These are phyloP conservation scores for Cercospora canescens DNA, from an alignment of 2,329 filamentous ascomycete genomes.

Conservation along the genomic window DNA sequence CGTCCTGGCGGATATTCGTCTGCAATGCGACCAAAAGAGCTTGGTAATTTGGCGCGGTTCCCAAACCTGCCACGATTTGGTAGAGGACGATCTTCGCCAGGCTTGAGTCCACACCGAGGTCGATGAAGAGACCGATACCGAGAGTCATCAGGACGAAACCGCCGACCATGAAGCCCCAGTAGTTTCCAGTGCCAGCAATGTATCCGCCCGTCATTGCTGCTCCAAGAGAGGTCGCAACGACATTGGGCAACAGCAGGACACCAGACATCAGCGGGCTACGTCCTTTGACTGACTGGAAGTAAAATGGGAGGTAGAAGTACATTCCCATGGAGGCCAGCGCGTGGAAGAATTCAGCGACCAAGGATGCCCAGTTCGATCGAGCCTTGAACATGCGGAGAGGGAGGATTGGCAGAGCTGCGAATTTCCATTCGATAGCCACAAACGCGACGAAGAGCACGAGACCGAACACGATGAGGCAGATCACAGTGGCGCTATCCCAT, in stretches of 20 bases:
- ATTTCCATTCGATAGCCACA: background rate
- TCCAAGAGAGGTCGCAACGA: background rate
- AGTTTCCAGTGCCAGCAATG: background rate
- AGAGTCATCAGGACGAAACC: background rate
- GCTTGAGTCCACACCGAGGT: background rate
- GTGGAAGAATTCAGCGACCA: background rate
- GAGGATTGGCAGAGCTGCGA: background rate
- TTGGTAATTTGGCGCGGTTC: background rate
- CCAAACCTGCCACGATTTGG: background rate
- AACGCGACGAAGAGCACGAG: background rate
- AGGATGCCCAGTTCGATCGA: background rate
- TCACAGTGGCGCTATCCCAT: background rate
- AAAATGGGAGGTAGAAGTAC: slow-evolving; percentile 40
- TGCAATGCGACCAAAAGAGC: background rate
- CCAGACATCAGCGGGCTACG: slow-evolving; percentile 41
- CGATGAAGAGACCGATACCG: background rate
- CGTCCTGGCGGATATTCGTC: background rate
- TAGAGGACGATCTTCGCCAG: background rate
- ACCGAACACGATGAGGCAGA: background rate
- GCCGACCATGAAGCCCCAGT: background rate
- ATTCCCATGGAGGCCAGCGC: background rate
- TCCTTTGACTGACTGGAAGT: slow-evolving; percentile 44
- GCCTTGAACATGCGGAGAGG: background rate
- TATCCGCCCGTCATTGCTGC: background rate
- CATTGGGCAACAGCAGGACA: slow-evolving; percentile 38